phyloP scores from a whole-genome alignment of 768 basidiomycete genomes.

The Chlorophyllum brunneum region DNA sequence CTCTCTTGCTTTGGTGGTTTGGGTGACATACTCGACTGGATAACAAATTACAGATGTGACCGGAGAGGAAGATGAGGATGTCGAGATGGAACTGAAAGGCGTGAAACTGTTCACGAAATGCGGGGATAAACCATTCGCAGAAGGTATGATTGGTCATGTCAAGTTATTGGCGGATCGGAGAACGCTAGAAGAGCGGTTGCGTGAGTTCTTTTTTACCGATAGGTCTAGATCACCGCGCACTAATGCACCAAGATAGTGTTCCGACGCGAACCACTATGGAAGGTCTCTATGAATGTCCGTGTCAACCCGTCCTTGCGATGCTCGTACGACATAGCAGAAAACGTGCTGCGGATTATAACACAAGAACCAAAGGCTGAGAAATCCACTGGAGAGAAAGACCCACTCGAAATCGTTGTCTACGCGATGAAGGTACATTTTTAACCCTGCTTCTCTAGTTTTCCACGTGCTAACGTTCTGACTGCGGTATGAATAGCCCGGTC shows the following conservation, averaged over 20 bases:
- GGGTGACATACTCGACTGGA: not conserved
- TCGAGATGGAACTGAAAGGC: conserved; percentile 53
- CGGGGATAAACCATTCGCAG: conserved; percentile 51
- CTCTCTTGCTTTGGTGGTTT: not conserved
- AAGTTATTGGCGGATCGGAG: conserved; percentile 49
- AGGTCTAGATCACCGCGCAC: not conserved
- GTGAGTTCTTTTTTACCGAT: conserved; percentile 28
- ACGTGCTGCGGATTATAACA: conserved; percentile 49
- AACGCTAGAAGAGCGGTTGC: conserved; percentile 39
- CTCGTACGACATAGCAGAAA: conserved; percentile 52
- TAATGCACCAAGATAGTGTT: conserved; percentile 41
- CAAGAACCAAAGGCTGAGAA: conserved; percentile 40
- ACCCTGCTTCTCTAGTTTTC: not conserved
- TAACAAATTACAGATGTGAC: conserved; percentile 36
- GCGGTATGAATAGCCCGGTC: conserved; percentile 33
- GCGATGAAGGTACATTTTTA: conserved; percentile 51
- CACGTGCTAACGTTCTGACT: not conserved
- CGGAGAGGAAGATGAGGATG: conserved; percentile 64
- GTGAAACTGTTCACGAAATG: conserved; percentile 58
- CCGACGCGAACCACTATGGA: conserved; percentile 66
- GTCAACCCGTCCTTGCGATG: conserved; percentile 53
- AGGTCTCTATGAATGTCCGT: conserved; percentile 65
- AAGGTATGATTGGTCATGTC: conserved; percentile 56
- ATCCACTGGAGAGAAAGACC: conserved; percentile 2
- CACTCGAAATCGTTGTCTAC: conserved; percentile 51